Evolutionary conservation across 2,329 filamentous ascomycete genomes (phyloP), one percentile per base, ranked within the genome.

Genomic region (Capronia americana): DNA sequence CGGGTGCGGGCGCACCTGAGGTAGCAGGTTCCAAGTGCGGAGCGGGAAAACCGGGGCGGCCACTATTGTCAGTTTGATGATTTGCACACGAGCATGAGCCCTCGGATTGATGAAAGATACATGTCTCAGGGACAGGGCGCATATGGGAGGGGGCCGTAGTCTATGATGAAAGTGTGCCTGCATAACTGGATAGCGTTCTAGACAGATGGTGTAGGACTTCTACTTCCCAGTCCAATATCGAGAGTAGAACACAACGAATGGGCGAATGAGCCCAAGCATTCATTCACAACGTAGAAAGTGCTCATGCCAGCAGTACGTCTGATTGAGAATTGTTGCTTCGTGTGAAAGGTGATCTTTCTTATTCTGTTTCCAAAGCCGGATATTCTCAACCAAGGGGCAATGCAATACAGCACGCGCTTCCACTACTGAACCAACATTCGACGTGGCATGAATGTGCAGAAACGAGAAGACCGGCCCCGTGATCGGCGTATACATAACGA

Each of bases 41-140:
- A 44, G 38, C 17, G 14, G 5, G 17, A n/a, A n/a, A n/a, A 44
- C 5, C 38, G 38, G 23, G 48, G 11, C 14, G 20, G 48, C 26
- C 48, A 26, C 17, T 28, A 28, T 53, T 53, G 48, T 53, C 48
- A 61, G 24, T 8, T 17, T 51, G 17, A 34, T 23, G 57, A 46
- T 14, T 24, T 28, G 28, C 57, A 23, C 23, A 53, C 8, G 23
- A 53, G 20, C 48, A 53, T 53, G 48, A 53, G 7, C 20, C 23
- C 48, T 24, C 26, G 23, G 3, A 24, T 14, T 26, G 26, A 24
- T 26, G 23, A 14, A 26, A 44, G 38, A 17, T 44, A 44, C 38
- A n/a, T 20, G 38, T 44, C 17, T 44, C 38, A 44, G 38, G 17
- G 38, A n/a, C 17, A 7, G 38, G 38, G 38, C 6, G 6, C 38